These are phyloP conservation scores for Rhodomyrtus tomentosa DNA, from an alignment of 345 rosid genomes.

Conservation along the genomic window DNA sequence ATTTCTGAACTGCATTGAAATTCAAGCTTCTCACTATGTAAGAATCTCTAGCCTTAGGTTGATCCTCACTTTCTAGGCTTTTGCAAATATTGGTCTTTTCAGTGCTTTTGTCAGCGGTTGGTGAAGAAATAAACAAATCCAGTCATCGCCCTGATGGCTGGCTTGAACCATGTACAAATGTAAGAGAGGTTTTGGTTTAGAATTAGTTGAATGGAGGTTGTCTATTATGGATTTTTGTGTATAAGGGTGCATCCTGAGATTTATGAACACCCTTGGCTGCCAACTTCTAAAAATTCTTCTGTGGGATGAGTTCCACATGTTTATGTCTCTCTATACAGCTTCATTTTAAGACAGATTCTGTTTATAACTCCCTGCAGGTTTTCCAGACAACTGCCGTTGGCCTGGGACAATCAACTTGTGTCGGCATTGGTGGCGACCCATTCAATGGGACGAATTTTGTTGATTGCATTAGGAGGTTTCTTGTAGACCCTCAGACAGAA, in stretches of 20 bases:
- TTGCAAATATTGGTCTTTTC: neutral
- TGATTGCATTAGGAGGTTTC: slow-evolving; percentile 76
- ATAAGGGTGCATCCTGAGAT: neutral
- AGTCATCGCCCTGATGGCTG: neutral
- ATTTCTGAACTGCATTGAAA: neutral
- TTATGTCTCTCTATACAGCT: neutral
- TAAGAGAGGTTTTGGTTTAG: neutral
- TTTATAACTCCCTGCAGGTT: slow-evolving; percentile 35
- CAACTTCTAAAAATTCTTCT: neutral
- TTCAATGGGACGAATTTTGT: slow-evolving; percentile 95
- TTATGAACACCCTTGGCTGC: neutral
- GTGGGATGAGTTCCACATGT: neutral
- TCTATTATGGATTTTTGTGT: neutral
- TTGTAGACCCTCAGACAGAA: slow-evolving; percentile 92
- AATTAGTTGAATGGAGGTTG: neutral
- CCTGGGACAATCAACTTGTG: slow-evolving; percentile 91
- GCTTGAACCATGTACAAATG: neutral
- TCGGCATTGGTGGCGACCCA: slow-evolving; percentile 95
- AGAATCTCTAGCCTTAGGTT: neutral
- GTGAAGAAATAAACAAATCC: neutral
- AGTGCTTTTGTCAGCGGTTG: neutral
- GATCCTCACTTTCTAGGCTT: neutral
- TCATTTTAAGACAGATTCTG: neutral
- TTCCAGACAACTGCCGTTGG: slow-evolving; percentile 96
- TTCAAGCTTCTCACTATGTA: neutral